These are phyloP conservation scores for Hypoxylon sp. DNA, from an alignment of 2,329 filamentous ascomycete genomes.

Conservation along the genomic window DNA sequence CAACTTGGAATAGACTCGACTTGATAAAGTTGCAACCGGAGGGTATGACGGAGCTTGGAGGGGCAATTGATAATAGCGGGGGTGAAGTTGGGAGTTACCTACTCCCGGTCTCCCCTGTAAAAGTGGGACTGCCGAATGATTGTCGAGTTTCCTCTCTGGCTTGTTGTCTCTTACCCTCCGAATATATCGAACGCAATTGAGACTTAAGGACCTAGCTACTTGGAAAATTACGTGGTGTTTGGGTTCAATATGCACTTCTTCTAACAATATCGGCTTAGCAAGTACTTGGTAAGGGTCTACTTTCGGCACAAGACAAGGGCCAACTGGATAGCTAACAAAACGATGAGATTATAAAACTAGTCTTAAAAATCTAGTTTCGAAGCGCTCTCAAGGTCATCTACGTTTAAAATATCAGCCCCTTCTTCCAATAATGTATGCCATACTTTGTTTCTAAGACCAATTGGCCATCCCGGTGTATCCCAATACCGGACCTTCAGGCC, in stretches of 20 bases:
- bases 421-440: slow-evolving; percentile 68
- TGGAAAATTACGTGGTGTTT: not conserved
- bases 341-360: not conserved
- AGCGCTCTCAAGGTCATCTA: slow-evolving; percentile 67
- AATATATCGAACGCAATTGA: no score
- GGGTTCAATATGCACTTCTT: not conserved
- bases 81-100: slow-evolving; percentile 15
- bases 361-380: slow-evolving; percentile 55
- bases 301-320: not conserved
- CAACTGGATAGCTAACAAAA: not conserved
- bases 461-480: slow-evolving; percentile 69
- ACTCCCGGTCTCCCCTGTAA: not conserved
- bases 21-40: not conserved
- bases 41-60: slow-evolving; percentile 23
- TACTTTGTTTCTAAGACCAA: slow-evolving; percentile 64
- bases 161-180: not conserved
- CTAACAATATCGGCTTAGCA: not conserved
- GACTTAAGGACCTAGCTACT: no score
- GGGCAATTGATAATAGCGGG: slow-evolving; percentile 30
- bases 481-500: slow-evolving; percentile 71
- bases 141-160: not conserved
- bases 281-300: not conserved
- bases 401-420: slow-evolving; percentile 71
- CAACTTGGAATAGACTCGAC: not conserved
- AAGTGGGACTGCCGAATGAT: slow-evolving; percentile 13